Conservation (phyloP, 805 yeast species). For the Saccharomycopsis microspora region DNA sequence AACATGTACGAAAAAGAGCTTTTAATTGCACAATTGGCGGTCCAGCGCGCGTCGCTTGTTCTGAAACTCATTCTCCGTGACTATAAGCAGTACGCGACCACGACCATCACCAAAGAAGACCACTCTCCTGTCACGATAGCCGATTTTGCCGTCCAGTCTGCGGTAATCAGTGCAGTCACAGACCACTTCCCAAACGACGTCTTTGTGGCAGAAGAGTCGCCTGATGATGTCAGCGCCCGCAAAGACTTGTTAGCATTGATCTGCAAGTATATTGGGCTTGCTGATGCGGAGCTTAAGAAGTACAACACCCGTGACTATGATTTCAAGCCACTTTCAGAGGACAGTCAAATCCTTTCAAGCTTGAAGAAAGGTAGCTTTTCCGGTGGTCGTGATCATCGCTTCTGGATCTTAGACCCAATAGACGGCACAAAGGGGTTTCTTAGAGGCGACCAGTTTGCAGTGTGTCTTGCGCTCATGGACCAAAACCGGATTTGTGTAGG, state of each 20-base stretch:
- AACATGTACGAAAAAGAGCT: constrained; percentile 46
- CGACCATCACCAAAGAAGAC: constrained; percentile 72
- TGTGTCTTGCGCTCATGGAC: constrained; percentile 81
- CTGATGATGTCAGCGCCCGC: constrained; percentile 50
- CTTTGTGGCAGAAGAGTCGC: constrained; percentile 91
- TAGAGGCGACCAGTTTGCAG: constrained; percentile 94
- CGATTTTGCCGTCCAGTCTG: constrained; percentile 93
- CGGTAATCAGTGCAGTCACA: constrained; percentile 74
- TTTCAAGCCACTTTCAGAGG: constrained; percentile 17
- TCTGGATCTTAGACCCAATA: constrained; percentile 97
- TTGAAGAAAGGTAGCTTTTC: constrained; percentile 20
- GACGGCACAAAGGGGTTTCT: constrained; percentile 97
- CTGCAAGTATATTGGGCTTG: constrained; percentile 43
- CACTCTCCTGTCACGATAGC: constrained; percentile 94
- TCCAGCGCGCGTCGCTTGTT: constrained; percentile 80
- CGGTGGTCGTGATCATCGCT: constrained; percentile 73
- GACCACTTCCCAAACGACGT: constrained; percentile 74
- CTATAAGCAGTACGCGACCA: constrained; percentile 33
- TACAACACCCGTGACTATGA: background rate
- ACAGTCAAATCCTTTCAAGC: constrained; percentile 9
- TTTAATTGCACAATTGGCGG: constrained; percentile 78
- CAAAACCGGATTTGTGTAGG: constrained; percentile 83
- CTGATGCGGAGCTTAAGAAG: constrained; percentile 30
- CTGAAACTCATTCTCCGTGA: constrained; percentile 45
- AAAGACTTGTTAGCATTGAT: constrained; percentile 40